Evolutionary conservation across 2,329 filamentous ascomycete species (phyloP).

Genomic region (Calonectria pauciramosa): DNA sequence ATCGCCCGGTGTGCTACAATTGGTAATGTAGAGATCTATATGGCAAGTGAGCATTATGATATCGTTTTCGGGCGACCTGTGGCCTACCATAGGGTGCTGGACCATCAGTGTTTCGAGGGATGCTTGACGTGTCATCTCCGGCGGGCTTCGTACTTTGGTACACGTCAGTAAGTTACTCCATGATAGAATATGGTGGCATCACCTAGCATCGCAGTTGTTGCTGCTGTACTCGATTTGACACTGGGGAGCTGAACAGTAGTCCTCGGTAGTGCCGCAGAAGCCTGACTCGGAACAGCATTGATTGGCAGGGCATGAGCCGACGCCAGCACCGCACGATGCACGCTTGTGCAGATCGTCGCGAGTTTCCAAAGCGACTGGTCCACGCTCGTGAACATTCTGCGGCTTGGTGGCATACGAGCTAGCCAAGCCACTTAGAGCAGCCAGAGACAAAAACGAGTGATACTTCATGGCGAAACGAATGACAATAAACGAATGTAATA

Average conservation of each 20-base stretch:
- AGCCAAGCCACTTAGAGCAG: background rate
- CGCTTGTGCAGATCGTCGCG: background rate
- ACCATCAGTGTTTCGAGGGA: background rate
- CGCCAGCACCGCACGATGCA: background rate
- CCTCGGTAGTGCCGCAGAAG: slow-evolving; percentile 49
- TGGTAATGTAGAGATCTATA: slow-evolving; percentile 53
- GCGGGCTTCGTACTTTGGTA: background rate
- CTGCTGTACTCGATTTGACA: slow-evolving; percentile 54
- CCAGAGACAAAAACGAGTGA: background rate
- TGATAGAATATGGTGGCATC: background rate
- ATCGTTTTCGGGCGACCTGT: background rate
- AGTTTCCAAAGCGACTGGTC: background rate
- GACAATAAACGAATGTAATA: background rate
- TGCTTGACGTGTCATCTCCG: background rate
- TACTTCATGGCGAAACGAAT: background rate
- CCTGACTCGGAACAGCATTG: slow-evolving; percentile 53
- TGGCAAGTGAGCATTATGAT: background rate
- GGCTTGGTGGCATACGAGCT: background rate
- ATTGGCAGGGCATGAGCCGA: background rate
- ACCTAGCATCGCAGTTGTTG: slow-evolving; percentile 45
- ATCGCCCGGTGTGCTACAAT: slow-evolving; percentile 50
- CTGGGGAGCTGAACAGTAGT: slow-evolving; percentile 51
- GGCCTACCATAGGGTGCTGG: background rate
- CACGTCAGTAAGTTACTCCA: background rate
- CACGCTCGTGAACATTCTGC: background rate